phyloP scores from a whole-genome alignment of 2,329 filamentous ascomycete species.

The Fusarium coffeatum region DNA sequence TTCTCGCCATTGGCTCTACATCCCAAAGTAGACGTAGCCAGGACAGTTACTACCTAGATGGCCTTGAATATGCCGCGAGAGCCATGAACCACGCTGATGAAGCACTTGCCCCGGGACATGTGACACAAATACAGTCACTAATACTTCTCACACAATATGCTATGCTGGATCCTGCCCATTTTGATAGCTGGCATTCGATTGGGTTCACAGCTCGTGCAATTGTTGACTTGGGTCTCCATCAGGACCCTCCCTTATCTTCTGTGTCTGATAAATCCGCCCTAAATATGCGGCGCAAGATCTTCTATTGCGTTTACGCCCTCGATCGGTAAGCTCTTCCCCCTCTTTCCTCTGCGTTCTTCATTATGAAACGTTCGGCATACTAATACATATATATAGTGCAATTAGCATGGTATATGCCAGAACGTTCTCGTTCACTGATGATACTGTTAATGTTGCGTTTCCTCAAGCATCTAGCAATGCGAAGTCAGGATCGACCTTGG shows the following conservation, averaged over 20 bases:
- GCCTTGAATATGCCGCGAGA: constrained; percentile 66
- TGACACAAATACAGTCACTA: constrained; percentile 87
- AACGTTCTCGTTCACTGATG: constrained; percentile 93
- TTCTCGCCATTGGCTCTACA: constrained; percentile 83
- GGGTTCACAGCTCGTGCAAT: constrained; percentile 89
- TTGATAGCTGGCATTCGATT: constrained; percentile 93
- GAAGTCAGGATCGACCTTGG: constrained; percentile 56
- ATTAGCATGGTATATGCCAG: constrained; percentile 90
- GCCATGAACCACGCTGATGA: constrained; percentile 83
- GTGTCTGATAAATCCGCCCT: constrained; percentile 75
- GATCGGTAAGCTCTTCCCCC: constrained; percentile 72
- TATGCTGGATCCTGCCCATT: constrained; percentile 88
- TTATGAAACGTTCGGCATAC: neutral
- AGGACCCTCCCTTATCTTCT: constrained; percentile 82
- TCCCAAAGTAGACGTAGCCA: constrained; percentile 77
- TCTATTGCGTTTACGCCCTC: constrained; percentile 89
- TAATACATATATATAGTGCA: constrained; percentile 63
- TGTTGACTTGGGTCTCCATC: constrained; percentile 91
- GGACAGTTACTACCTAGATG: constrained; percentile 70
- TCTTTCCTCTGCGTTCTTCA: neutral
- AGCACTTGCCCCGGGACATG: constrained; percentile 86
- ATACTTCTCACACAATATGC: constrained; percentile 89
- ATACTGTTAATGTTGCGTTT: constrained; percentile 83
- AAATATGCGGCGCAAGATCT: constrained; percentile 83
- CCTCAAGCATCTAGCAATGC: constrained; percentile 65